These are phyloP conservation scores for Pestalotiopsis sp. DNA, from an alignment of 2,329 filamentous ascomycete genomes.

Conservation along the genomic window DNA sequence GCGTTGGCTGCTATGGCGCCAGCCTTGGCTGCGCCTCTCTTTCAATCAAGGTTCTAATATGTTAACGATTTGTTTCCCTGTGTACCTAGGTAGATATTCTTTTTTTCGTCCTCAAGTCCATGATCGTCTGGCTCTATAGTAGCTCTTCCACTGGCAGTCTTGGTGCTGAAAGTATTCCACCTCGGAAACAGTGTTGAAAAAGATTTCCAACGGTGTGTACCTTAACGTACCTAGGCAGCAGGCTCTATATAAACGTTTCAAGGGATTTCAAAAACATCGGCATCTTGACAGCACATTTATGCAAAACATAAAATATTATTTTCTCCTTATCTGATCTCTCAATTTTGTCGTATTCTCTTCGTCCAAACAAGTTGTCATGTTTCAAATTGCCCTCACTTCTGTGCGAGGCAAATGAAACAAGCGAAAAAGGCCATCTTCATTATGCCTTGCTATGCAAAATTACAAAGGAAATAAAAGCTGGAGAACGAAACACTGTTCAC, in stretches of 20 bases:
- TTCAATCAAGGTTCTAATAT: too few species aligned
- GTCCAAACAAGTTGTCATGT: not conserved
- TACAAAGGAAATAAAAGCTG: conserved; percentile 5
- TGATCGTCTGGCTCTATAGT: too few species aligned
- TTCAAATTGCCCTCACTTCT: not conserved
- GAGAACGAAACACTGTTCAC: not conserved
- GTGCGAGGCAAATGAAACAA: not conserved
- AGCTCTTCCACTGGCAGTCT: too few species aligned
- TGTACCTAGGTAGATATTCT: too few species aligned
- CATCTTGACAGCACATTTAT: not conserved
- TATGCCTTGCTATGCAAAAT: conserved; percentile 7
- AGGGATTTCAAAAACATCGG: too few species aligned
- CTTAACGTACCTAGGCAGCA: too few species aligned
- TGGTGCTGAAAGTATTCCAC: not conserved
- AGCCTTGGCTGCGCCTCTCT: too few species aligned
- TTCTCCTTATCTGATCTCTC: not conserved
- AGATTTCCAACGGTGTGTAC: too few species aligned
- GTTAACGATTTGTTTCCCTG: too few species aligned
- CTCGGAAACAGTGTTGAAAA: not conserved
- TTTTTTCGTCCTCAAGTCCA: too few species aligned
- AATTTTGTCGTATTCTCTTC: not conserved
- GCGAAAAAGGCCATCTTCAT: not conserved
- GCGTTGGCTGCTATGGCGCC: not conserved
- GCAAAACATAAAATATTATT: not conserved
- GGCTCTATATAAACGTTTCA: too few species aligned